Percentiles rank a stretch among this genome's conserved stretches.
These are phyloP conservation scores for Entomophthora muscae DNA, from an alignment of 371 early-diverging fungal genomes.

Conservation along the genomic window DNA sequence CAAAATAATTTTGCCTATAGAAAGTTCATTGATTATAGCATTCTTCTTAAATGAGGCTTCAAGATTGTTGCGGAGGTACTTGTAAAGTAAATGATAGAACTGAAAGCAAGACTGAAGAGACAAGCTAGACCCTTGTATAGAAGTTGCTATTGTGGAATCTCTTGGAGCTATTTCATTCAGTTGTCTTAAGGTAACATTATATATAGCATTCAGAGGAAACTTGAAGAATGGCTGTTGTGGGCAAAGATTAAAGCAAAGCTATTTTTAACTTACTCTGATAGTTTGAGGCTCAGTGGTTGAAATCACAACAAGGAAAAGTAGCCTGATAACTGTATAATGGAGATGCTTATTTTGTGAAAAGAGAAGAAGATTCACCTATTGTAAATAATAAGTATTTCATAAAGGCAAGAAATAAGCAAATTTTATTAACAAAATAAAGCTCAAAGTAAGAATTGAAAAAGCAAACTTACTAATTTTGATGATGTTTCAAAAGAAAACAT, in stretches of 20 bases:
- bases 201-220: neutral
- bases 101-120: neutral
- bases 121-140: neutral
- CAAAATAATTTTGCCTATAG: neutral
- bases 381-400: neutral
- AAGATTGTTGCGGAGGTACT: neutral
- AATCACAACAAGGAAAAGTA: neutral
- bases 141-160: neutral
- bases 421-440: neutral
- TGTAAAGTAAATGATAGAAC: neutral
- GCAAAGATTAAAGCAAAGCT: neutral
- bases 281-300: neutral
- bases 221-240: neutral
- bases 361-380: neutral
- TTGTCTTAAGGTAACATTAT: neutral
- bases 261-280: neutral
- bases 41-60: neutral
- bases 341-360: neutral
- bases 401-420: neutral
- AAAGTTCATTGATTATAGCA: neutral
- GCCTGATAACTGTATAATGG: neutral
- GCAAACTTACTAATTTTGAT: neutral
- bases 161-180: neutral
- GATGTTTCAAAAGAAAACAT: neutral
- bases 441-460: neutral